A percentile compares a stretch with the other conserved stretches of the same genome.
These are phyloP conservation scores for Candida ovalis DNA, from an alignment of 805 yeast genomes.

Conservation along the genomic window DNA sequence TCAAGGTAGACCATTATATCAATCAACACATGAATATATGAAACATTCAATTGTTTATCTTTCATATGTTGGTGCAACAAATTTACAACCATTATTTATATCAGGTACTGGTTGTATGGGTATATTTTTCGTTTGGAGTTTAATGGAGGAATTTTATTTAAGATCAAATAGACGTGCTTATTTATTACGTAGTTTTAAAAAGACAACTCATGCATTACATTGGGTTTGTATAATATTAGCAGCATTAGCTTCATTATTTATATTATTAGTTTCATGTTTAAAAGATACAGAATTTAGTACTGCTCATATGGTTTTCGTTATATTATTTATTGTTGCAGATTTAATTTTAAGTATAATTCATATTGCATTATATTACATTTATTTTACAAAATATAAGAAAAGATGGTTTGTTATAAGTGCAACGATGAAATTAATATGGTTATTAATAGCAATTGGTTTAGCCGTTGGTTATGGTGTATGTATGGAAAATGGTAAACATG, in stretches of 20 bases:
- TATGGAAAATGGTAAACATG: slow-evolving; percentile 16
- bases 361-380: slow-evolving; percentile 39
- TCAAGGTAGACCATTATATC: slow-evolving; percentile 73
- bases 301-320: slow-evolving; percentile 68
- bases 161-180: slow-evolving; percentile 46
- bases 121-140: slow-evolving; percentile 60
- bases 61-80: slow-evolving; percentile 86
- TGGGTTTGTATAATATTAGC: slow-evolving; percentile 21
- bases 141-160: slow-evolving; percentile 58
- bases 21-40: slow-evolving; percentile 46
- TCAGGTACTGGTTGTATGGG: slow-evolving; percentile 77
- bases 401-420: slow-evolving; percentile 40
- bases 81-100: slow-evolving; percentile 79
- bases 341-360: slow-evolving; percentile 49
- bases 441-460: slow-evolving; percentile 56
- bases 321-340: slow-evolving; percentile 63
- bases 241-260: slow-evolving; percentile 54
- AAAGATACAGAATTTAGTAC: slow-evolving; percentile 53
- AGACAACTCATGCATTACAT: slow-evolving; percentile 20
- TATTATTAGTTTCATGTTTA: slow-evolving; percentile 70
- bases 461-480: slow-evolving; percentile 63
- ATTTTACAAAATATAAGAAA: slow-evolving; percentile 21
- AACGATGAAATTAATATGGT: slow-evolving; percentile 59
- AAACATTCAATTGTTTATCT: slow-evolving; percentile 51
- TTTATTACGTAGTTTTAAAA: slow-evolving; percentile 44